phyloP scores from a whole-genome alignment of 2,329 filamentous ascomycete species.

The Pseudogymnoascus sp. region DNA sequence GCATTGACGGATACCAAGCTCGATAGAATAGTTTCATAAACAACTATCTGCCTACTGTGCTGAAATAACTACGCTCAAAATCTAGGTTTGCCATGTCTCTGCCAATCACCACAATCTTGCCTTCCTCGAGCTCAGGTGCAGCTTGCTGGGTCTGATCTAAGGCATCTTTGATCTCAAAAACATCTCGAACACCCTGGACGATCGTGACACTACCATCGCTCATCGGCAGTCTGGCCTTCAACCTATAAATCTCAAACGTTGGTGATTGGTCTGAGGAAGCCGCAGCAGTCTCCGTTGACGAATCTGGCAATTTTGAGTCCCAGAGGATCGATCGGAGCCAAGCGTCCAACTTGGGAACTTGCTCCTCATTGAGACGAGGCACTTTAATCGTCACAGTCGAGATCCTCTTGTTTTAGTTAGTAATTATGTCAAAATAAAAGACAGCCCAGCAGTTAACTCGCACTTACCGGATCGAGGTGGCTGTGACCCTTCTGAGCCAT shows the following conservation, averaged over 20 bases:
- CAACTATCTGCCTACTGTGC: neutral
- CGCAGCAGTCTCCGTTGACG: constrained; percentile 19
- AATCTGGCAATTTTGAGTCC: constrained; percentile 58
- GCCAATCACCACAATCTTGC: constrained; percentile 61
- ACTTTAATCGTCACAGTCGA: constrained; percentile 71
- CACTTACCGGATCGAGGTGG: constrained; percentile 74
- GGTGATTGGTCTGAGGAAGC: constrained; percentile 28
- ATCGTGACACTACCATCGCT: constrained; percentile 61
- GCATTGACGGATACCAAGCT: neutral
- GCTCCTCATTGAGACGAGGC: constrained; percentile 47
- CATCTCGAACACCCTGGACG: constrained; percentile 83
- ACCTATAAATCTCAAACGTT: constrained; percentile 73
- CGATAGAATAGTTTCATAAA: neutral
- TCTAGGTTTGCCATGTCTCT: constrained; percentile 45
- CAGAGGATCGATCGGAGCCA: constrained; percentile 83
- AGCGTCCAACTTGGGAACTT: constrained; percentile 60
- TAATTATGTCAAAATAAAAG: neutral
- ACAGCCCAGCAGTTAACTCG: neutral
- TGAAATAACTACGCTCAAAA: constrained; percentile 39
- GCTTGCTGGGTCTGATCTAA: constrained; percentile 26
- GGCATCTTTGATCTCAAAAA: constrained; percentile 82
- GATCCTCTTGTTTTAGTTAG: constrained; percentile 54
- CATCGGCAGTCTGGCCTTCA: constrained; percentile 72
- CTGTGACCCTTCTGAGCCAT: constrained; percentile 73
- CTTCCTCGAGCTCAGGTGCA: constrained; percentile 25